phyloP scores from a whole-genome alignment of 306 rosid genomes.

The Quercus mongolica region DNA sequence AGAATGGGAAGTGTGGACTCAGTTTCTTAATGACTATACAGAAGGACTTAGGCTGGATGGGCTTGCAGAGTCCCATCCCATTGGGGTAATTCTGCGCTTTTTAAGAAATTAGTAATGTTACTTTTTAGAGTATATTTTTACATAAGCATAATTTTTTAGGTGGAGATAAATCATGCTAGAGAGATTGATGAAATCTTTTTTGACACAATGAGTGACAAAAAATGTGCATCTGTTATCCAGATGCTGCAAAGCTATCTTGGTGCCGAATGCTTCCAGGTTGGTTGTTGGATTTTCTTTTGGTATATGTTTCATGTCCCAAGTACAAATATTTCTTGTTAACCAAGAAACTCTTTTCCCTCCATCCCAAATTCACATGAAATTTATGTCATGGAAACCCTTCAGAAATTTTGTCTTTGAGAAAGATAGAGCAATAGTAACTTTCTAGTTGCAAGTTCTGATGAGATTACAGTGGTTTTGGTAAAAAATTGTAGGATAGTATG shows the following conservation, averaged over 20 bases:
- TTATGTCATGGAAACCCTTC: neutral
- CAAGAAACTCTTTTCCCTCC: neutral
- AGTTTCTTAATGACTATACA: constrained; percentile 69
- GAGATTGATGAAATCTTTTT: constrained; percentile 82
- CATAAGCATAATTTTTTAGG: constrained; percentile 43
- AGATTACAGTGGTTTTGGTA: neutral
- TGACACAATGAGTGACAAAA: constrained; percentile 84
- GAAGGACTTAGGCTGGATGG: constrained; percentile 82
- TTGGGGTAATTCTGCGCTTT: constrained; percentile 55
- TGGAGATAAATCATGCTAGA: constrained; percentile 81
- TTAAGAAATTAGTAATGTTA: neutral
- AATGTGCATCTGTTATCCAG: constrained; percentile 91
- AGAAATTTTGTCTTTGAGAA: neutral
- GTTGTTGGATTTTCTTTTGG: constrained; percentile 18
- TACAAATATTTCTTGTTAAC: neutral
- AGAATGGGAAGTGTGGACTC: constrained; percentile 94
- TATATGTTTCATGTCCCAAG: neutral
- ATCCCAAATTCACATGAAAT: neutral
- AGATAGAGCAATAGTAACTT: neutral
- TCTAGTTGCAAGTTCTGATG: neutral
- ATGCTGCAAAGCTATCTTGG: constrained; percentile 98
- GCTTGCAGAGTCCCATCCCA: constrained; percentile 92
- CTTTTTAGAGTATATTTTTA: neutral
- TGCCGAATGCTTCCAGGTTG: constrained; percentile 81
- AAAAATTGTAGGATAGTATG: neutral